These are phyloP conservation scores for Cadophora gregata DNA, from an alignment of 2,329 filamentous ascomycete species.

Conservation along the genomic window DNA sequence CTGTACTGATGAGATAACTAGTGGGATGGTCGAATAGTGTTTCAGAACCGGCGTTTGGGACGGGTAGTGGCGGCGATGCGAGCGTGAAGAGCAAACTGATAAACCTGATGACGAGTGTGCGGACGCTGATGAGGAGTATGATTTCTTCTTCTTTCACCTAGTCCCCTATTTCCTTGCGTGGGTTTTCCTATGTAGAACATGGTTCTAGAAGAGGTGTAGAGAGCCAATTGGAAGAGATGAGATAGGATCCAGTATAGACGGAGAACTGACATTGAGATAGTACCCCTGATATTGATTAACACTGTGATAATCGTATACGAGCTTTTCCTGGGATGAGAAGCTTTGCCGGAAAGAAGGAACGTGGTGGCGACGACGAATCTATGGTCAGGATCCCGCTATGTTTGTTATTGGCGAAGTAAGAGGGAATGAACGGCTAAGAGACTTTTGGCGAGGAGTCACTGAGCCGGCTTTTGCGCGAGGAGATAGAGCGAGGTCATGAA, in stretches of 20 bases:
- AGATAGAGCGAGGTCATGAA: not conserved
- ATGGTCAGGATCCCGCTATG: not conserved
- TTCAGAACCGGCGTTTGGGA: constrained; percentile 77
- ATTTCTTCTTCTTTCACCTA: constrained; percentile 37
- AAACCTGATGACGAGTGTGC: constrained; percentile 86
- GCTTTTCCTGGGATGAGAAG: constrained; percentile 68
- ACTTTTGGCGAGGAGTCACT: not conserved
- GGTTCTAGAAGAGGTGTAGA: not conserved
- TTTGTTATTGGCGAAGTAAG: not conserved
- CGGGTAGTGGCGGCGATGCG: constrained; percentile 65
- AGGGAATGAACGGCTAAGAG: not conserved
- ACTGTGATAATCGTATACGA: constrained; percentile 84
- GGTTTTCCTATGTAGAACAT: not conserved
- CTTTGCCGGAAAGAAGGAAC: not conserved
- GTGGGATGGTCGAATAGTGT: constrained; percentile 80
- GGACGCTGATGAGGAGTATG: constrained; percentile 92
- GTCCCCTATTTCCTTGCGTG: not conserved
- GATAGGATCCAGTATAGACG: not conserved
- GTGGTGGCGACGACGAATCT: not conserved
- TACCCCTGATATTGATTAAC: constrained; percentile 86
- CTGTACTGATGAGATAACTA: constrained; percentile 47
- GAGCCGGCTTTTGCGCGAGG: not conserved
- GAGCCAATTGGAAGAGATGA: not conserved
- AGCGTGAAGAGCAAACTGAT: constrained; percentile 88
- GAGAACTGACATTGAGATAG: constrained; percentile 50